Evolutionary conservation across 208 protist species (phyloP), one percentile per base, ranked within the genome.

Genomic region (Paratrypanosoma confusum): DNA sequence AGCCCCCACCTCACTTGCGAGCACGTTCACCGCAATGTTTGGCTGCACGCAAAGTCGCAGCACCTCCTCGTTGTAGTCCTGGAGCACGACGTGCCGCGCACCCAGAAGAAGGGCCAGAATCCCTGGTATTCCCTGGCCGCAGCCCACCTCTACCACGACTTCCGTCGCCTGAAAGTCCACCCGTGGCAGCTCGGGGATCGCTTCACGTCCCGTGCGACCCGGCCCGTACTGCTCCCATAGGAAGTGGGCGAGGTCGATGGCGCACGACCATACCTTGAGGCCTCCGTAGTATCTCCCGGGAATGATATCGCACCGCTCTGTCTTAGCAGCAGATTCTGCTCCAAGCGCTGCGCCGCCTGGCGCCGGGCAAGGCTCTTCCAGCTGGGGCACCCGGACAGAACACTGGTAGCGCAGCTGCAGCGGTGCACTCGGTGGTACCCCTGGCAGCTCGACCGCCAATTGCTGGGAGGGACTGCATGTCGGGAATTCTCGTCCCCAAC

Each of bases 61-160:
- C n/a, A 93, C 84, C 44, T 90, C 74, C 13, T 54, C 61, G 50
- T 93, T 93, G 65, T 88, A 93, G 50, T 93, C 84, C 44, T 90
- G 80, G 32, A 89, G 72, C 13, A 71, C 48, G 5, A 93, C 47
- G 7, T 44, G 38, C 1, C 50, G 57, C 6, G 75, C 82, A 1
- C 82, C 82, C 21, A 83, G 54, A 10, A 65, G 37, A 29, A 90
- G 34, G 10, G 77, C 74, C 3, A 75, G 54, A 17, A 93, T 56
- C 1, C 65, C 77, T 1, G 77, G 77, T 10, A 93, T 44, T 1
- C 40, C 76, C 41, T 93, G 84, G 0, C 84, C 84, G 39, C 79
- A 89, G 24, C 84, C 84, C 11, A 93, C 52, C 53, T 93, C 84
- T 22, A 42, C 61, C 23, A 93, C 71, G 11, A 72, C 36, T 16